phyloP scores from a whole-genome alignment of 1,139 yeast species.

The Meyerozyma smithsonii region DNA sequence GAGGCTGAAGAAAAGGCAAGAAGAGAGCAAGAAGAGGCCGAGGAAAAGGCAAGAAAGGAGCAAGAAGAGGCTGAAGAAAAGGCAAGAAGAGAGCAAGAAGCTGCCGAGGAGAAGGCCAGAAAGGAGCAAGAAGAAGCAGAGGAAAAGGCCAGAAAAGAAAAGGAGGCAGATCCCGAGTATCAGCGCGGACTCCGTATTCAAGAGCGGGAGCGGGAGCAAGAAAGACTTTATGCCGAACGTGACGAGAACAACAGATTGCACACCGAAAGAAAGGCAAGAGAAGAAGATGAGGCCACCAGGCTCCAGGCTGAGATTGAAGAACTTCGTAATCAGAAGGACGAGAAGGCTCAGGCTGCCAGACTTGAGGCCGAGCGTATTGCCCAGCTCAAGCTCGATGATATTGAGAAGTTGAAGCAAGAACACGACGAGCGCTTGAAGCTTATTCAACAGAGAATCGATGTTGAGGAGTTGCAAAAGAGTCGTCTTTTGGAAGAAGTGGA shows the following conservation, averaged over 20 bases:
- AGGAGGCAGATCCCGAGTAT: conserved; percentile 6
- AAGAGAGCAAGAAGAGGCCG: conserved; percentile 23
- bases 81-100: conserved; percentile 2
- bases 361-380: conserved; percentile 31
- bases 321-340: conserved; percentile 21
- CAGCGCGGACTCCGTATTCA: conserved; percentile 5
- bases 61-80: conserved; percentile 5
- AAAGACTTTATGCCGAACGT: conserved; percentile 23
- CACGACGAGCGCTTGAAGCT: conserved; percentile 28
- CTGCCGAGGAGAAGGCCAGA: background rate
- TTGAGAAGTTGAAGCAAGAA: conserved; percentile 30
- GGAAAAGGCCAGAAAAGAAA: conserved; percentile 11
- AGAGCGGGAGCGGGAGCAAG: conserved; percentile 17
- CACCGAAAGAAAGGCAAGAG: conserved; percentile 5
- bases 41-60: conserved; percentile 7
- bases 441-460: conserved; percentile 28
- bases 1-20: conserved; percentile 21
- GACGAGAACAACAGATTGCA: conserved; percentile 17
- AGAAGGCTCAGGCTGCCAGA: conserved; percentile 23
- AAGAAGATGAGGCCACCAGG: conserved; percentile 18
- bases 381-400: conserved; percentile 29
- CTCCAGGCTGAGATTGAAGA: conserved; percentile 31
- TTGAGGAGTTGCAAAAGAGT: conserved; percentile 32
- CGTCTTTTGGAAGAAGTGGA: conserved; percentile 36
- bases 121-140: conserved; percentile 7